Evolutionary conservation across 2,329 filamentous ascomycete species (phyloP).

Genomic region (Aureobasidium namibiae): DNA sequence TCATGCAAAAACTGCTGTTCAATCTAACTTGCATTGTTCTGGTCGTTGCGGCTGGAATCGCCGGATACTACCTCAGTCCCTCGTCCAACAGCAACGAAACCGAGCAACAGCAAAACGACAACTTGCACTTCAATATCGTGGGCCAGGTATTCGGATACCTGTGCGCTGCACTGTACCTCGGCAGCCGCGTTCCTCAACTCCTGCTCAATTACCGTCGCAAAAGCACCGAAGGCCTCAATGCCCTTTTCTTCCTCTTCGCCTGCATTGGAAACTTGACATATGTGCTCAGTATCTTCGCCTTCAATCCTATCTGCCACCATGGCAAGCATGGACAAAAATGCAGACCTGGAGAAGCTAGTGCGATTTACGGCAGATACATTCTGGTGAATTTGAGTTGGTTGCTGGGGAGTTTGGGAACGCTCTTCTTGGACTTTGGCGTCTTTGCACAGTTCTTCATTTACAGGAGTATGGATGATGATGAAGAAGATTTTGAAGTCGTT

Average conservation of each 20-base stretch:
- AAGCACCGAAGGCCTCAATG: conserved; percentile 84
- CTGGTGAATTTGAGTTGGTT: conserved; percentile 88
- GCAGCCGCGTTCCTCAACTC: conserved; percentile 81
- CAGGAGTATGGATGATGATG: conserved; percentile 37
- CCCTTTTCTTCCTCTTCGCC: conserved; percentile 94
- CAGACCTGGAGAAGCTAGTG: conserved; percentile 53
- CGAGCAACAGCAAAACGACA: conserved; percentile 35
- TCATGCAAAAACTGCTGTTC: conserved; percentile 53
- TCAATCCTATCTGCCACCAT: conserved; percentile 60
- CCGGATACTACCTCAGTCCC: conserved; percentile 74
- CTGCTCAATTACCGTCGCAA: conserved; percentile 88
- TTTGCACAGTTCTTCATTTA: conserved; percentile 93
- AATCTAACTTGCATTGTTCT: conserved; percentile 69
- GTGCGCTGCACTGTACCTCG: conserved; percentile 82
- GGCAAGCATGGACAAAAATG: conserved; percentile 42
- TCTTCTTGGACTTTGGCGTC: conserved; percentile 75
- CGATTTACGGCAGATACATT: conserved; percentile 71
- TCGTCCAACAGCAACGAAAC: conserved; percentile 25
- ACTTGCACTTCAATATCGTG: conserved; percentile 60
- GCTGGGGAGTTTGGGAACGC: conserved; percentile 77
- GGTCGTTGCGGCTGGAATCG: conserved; percentile 72
- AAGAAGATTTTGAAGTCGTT: conserved; percentile 17
- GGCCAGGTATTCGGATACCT: conserved; percentile 93
- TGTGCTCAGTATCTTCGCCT: conserved; percentile 84
- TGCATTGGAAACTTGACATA: conserved; percentile 93